A percentile compares a stretch with the other conserved stretches of the same genome.
phyloP scores from a whole-genome alignment of 2,329 filamentous ascomycete genomes.

The Aspergillus glaucus region DNA sequence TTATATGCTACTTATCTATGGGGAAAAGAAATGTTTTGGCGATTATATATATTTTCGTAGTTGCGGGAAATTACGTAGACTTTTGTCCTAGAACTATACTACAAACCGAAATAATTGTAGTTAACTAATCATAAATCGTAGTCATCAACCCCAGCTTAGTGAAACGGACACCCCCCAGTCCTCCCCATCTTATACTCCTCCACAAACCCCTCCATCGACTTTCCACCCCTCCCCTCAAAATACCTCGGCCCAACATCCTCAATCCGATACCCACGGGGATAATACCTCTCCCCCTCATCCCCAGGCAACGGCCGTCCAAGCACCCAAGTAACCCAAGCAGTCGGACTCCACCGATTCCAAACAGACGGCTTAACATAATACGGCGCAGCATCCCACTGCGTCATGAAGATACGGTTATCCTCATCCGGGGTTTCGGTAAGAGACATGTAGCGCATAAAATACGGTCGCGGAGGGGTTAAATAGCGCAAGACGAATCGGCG shows the following conservation, averaged over 20 bases:
- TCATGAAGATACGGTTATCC: conserved; percentile 48
- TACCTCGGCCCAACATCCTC: conserved; percentile 57
- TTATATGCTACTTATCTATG: no score
- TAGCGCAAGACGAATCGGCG: conserved; percentile 55
- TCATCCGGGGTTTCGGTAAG: conserved; percentile 46
- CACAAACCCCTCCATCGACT: conserved; percentile 17
- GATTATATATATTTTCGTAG: no score
- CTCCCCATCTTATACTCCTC: conserved; percentile 42
- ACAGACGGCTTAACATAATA: conserved; percentile 58
- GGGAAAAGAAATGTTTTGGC: no score
- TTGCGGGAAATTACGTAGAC: no score
- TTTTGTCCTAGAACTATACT: no score
- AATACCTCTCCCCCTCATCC: conserved; percentile 41
- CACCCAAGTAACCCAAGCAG: conserved; percentile 45
- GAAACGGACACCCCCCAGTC: conserved; percentile 46
- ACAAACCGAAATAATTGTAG: no score
- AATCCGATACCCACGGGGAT: conserved; percentile 44
- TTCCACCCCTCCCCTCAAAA: conserved; percentile 46
- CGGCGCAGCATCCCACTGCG: conserved; percentile 55
- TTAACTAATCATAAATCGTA: no score
- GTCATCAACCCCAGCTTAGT: conserved; percentile 7
- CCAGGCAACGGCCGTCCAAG: conserved; percentile 45
- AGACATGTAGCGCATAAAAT: conserved; percentile 28
- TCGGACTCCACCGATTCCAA: conserved; percentile 58
- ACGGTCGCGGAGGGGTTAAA: conserved; percentile 54